Base-by-base conservation (phyloP, 2,329 filamentous ascomycete species). In the Fusarium stilboides region DNA sequence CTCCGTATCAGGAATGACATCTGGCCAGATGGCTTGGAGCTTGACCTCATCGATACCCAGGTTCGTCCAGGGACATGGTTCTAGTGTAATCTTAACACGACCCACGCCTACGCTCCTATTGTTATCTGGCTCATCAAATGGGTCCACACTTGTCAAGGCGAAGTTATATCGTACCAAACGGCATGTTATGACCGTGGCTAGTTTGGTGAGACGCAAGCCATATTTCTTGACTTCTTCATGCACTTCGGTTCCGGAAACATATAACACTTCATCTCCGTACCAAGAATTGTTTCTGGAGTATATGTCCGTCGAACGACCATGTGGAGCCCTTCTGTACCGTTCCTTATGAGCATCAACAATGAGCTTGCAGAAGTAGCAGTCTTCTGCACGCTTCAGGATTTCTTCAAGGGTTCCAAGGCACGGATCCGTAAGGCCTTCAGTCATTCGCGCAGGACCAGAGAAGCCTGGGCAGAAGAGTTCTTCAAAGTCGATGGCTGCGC, bases 391-490 rank as follows among this genome's bases (percentile, higher is more conserved):
- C 14, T 42, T 37, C 15, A 65, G 6, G 6, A 68, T 34, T 1
- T 44, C 43, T n/a, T 51, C 26, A 2, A 69, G 51, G 7, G 45
- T 53, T 2, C 65, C 65, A 1, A 68, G 43, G 1, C 31, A 76
- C 17, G 22, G 19, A 6, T 15, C 22, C 0, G 31, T 7, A 10
- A 5, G 19, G 13, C 3, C 19, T 19, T 28, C 8, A 14, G 14
- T 13, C 19, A n/a, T 31, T 12, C 24, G 19, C 22, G 12, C n/a
- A 2, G n/a, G n/a, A 7, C 7, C 19, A 1, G 2, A 20, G 3
- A 14, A 15, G 0, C n/a, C 33, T 34, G 51, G 28, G 22, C 40
- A 63, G 34, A 64, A 24, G 14, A 64, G 58, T 3, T 20, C 20
- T 14, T 57, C n/a, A 7, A 63, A 64, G 15, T 63, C 26, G 15